A percentile compares a stretch with the other conserved stretches of the same genome.
phyloP scores from a whole-genome alignment of 2,329 filamentous ascomycete species.

The Pyrenophora seminiperda region DNA sequence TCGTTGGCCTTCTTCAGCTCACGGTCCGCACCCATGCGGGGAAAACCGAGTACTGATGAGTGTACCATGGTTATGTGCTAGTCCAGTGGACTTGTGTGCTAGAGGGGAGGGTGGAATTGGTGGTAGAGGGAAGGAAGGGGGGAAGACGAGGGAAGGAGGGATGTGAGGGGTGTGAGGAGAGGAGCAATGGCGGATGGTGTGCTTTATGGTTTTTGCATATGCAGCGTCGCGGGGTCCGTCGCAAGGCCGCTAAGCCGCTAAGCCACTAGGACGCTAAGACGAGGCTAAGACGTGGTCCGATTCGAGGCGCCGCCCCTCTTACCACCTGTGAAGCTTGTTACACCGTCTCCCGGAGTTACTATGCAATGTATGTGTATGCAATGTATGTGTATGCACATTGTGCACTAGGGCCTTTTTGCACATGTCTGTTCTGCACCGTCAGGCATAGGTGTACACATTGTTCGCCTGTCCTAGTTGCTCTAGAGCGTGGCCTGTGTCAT shows the following conservation, averaged over 20 bases:
- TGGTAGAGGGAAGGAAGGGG: constrained; percentile 1
- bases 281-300: constrained; percentile 2
- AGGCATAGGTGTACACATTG: constrained; percentile 2
- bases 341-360: too few relatives aligned
- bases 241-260: too few relatives aligned
- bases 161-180: constrained; percentile 3
- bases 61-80: constrained; percentile 53
- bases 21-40: constrained; percentile 96
- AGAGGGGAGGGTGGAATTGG: constrained; percentile 7
- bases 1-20: constrained; percentile 99
- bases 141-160: constrained; percentile 12
- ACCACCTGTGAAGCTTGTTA: constrained; percentile 4
- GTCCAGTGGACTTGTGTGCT: constrained; percentile 20
- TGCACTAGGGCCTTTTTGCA: too few relatives aligned
- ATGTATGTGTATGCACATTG: too few relatives aligned
- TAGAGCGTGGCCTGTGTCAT: too few relatives aligned
- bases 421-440: constrained; percentile 1
- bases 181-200: constrained; percentile 38
- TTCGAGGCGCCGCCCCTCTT: constrained; percentile 1
- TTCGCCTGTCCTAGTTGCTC: background rate
- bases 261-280: too few relatives aligned
- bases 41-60: constrained; percentile 90
- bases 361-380: too few relatives aligned
- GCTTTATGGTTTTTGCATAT: constrained; percentile 42
- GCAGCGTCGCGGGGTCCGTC: constrained; percentile 13